phyloP scores from a whole-genome alignment of 768 basidiomycete genomes.

The Plicaturopsis crispa region DNA sequence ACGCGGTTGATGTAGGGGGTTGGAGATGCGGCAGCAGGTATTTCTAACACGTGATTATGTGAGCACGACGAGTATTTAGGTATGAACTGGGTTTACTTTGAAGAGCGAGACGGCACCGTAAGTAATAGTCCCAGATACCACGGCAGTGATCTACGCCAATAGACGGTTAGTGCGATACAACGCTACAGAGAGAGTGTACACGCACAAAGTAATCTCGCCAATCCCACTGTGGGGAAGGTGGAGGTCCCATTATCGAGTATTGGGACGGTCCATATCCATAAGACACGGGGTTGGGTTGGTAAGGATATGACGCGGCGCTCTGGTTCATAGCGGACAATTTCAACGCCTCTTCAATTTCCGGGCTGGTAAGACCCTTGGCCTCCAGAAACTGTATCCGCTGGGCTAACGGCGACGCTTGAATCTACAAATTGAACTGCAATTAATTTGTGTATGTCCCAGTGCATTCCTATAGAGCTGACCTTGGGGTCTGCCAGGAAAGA shows the following conservation, averaged over 20 bases:
- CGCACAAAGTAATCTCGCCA: constrained; percentile 98
- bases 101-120: constrained; percentile 80
- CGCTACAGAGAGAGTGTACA: no score
- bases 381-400: constrained; percentile 93
- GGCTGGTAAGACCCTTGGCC: constrained; percentile 78
- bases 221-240: constrained; percentile 58
- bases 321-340: constrained; percentile 42
- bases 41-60: constrained; percentile 48
- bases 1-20: constrained; percentile 82
- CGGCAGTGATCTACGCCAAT: constrained; percentile 74
- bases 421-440: constrained; percentile 31
- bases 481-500: constrained; percentile 81
- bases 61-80: background rate
- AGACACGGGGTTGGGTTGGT: constrained; percentile 12
- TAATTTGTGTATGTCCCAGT: background rate
- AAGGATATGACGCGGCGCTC: constrained; percentile 7
- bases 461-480: constrained; percentile 28
- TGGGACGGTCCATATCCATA: constrained; percentile 42
- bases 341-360: constrained; percentile 84
- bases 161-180: background rate
- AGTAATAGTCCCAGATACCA: constrained; percentile 79
- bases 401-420: constrained; percentile 68
- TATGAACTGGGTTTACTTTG: constrained; percentile 37
- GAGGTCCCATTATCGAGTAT: constrained; percentile 26
- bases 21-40: constrained; percentile 85